These are phyloP conservation scores for Phlebiopsis flavidoalba DNA, from an alignment of 768 basidiomycete genomes.

Conservation along the genomic window DNA sequence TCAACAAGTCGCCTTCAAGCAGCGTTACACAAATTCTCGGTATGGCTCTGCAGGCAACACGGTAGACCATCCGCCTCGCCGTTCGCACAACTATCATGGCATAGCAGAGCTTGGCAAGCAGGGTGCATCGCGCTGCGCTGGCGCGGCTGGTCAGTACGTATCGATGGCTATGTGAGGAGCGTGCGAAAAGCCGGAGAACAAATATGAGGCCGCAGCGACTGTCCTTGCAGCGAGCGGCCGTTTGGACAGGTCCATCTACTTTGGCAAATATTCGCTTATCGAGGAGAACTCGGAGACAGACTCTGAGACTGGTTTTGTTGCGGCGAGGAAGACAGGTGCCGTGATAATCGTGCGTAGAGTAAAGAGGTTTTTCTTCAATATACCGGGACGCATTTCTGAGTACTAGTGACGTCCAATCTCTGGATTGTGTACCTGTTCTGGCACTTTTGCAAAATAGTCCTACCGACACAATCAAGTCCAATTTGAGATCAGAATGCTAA, in stretches of 20 bases:
- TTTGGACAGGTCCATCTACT: conserved; percentile 74
- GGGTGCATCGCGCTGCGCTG: conserved; percentile 76
- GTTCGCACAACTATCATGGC: conserved; percentile 68
- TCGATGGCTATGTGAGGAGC: conserved; percentile 63
- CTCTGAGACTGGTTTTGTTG: too few relatives aligned
- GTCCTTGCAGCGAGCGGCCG: conserved; percentile 73
- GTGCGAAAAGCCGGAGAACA: conserved; percentile 71
- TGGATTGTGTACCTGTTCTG: too few relatives aligned
- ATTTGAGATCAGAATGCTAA: too few relatives aligned
- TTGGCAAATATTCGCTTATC: conserved; percentile 75
- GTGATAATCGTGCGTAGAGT: too few relatives aligned
- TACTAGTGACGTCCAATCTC: too few relatives aligned
- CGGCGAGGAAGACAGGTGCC: too few relatives aligned
- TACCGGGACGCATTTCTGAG: too few relatives aligned
- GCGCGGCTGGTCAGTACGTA: conserved; percentile 67
- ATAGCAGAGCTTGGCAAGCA: conserved; percentile 57
- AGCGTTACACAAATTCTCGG: conserved; percentile 67
- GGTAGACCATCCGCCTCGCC: conserved; percentile 74
- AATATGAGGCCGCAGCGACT: conserved; percentile 89
- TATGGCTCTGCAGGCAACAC: conserved; percentile 82
- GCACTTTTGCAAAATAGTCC: too few relatives aligned
- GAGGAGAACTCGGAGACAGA: conserved; percentile 32
- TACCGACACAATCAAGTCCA: too few relatives aligned
- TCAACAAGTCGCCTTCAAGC: conserved; percentile 57
- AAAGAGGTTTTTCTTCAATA: too few relatives aligned